A percentile compares a stretch with the other conserved stretches of the same genome.
Evolutionary conservation across 768 basidiomycete genomes (phyloP).

Genomic region (Kondoa malvinella): DNA sequence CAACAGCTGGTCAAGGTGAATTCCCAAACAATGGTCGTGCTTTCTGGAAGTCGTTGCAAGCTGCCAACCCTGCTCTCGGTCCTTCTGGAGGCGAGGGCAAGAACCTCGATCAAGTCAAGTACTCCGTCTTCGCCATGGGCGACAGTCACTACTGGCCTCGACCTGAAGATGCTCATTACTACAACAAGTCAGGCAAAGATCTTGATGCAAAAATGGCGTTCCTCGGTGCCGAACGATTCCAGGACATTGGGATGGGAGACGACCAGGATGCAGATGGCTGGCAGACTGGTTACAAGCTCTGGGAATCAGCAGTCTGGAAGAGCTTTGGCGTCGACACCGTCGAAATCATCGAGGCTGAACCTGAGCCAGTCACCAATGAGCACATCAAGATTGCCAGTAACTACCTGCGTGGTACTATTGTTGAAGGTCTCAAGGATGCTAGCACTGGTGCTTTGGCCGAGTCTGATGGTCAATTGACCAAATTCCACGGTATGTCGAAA

Average conservation of each 20-base stretch:
- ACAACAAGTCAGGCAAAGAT: constrained; percentile 91
- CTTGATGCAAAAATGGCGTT: constrained; percentile 60
- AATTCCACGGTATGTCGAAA: constrained; percentile 46
- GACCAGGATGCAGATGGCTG: constrained; percentile 95
- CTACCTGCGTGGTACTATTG: constrained; percentile 86
- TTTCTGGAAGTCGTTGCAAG: constrained; percentile 66
- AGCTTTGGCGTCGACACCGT: constrained; percentile 75
- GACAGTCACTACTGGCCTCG: constrained; percentile 99
- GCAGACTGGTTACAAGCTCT: constrained; percentile 88
- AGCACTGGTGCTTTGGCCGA: constrained; percentile 79
- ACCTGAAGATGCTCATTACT: constrained; percentile 89
- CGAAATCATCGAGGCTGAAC: constrained; percentile 78
- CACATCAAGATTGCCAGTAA: constrained; percentile 95
- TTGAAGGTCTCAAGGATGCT: constrained; percentile 69
- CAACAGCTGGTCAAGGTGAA: constrained; percentile 91
- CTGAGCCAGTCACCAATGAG: constrained; percentile 95
- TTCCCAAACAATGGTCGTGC: constrained; percentile 88
- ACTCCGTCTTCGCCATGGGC: constrained; percentile 81
- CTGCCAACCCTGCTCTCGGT: constrained; percentile 18
- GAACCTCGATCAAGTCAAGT: constrained; percentile 46
- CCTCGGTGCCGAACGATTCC: constrained; percentile 62
- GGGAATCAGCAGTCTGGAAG: constrained; percentile 89
- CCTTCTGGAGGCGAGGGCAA: constrained; percentile 25
- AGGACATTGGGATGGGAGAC: constrained; percentile 67
- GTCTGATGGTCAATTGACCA: constrained; percentile 83